Evolutionary conservation across 108 stramenopile genomes (phyloP), one percentile per base, ranked within the genome.

Genomic region (Cylindrotheca fusiformis): DNA sequence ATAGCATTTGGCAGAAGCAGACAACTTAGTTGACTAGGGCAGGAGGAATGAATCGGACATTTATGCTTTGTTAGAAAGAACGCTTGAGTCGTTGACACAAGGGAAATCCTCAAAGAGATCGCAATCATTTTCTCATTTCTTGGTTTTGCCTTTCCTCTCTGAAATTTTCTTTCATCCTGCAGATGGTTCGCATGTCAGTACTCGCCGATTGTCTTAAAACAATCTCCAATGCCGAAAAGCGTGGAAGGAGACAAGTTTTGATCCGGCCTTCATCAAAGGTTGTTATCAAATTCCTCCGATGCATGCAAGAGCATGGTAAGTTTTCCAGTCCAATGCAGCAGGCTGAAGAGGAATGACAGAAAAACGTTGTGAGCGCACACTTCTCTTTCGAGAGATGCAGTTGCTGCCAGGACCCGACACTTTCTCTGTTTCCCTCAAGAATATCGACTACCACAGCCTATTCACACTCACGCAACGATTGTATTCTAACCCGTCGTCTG

Each of bases 141-240:
- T 67, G 56, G 10, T 51, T 14, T 20, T 75, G 20, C 41, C 32
- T 12, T 20, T 8, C 32, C 65, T 53, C 50, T 25, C 41, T 10
- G 5, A 50, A 44, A 63, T n/a, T 55, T 28, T 60, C 28, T 31
- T 50, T n/a, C n/a, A n/a, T n/a, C n/a, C n/a, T n/a, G n/a, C 53
- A 90, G 82, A 99, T 99, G 99, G 97, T 98, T 77, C 96, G 97
- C 77, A 98, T 99, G 97, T 92, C 89, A 55, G 98, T 99, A 67
- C 87, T 99, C 63, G 99, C 99, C 71, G 99, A 99, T 85, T 95
- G 94, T 82, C 91, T 99, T 32, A 99, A 99, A 84, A 97, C 97
- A 72, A 95, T 99, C 80, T 93, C 95, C 80, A 99, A 99, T 88
- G 99, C 99, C 48, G 99, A 99, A 78, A 98, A 99, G 93, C 97